These are phyloP conservation scores for Sphagnurus paluster DNA, from an alignment of 1,284 basidiomycete genomes.

Conservation along the genomic window DNA sequence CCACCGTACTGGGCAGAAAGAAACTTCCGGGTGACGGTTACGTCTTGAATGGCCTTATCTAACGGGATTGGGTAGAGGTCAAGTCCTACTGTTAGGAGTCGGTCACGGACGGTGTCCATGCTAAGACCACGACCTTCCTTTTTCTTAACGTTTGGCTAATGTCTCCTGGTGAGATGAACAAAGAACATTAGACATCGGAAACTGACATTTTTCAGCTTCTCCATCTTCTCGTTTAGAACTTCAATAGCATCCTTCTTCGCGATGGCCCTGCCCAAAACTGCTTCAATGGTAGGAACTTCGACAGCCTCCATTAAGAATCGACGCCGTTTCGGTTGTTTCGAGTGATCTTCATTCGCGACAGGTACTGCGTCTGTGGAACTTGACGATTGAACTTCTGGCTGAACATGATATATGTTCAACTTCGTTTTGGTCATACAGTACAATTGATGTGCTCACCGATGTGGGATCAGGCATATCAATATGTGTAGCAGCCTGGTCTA, in stretches of 20 bases:
- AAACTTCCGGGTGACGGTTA: slow-evolving; percentile 6
- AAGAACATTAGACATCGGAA: neutral
- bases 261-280: neutral
- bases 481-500: too few species aligned
- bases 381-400: neutral
- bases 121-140: neutral
- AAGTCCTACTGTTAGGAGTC: neutral
- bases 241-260: neutral
- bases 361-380: too few species aligned
- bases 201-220: slow-evolving; percentile 9
- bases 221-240: slow-evolving; percentile 3
- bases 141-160: slow-evolving; percentile 8
- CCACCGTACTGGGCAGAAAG: slow-evolving; percentile 6
- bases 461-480: too few species aligned
- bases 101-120: slow-evolving; percentile 7
- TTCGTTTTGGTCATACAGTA: too few species aligned
- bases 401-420: neutral
- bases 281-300: neutral
- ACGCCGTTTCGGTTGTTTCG: too few species aligned
- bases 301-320: neutral
- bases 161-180: too few species aligned
- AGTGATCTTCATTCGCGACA: too few species aligned
- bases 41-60: slow-evolving; percentile 3
- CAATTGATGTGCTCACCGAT: too few species aligned
- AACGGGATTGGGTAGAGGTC: slow-evolving; percentile 6